phyloP scores from a whole-genome alignment of 1,284 basidiomycete genomes.

The Gomphus bonarii region DNA sequence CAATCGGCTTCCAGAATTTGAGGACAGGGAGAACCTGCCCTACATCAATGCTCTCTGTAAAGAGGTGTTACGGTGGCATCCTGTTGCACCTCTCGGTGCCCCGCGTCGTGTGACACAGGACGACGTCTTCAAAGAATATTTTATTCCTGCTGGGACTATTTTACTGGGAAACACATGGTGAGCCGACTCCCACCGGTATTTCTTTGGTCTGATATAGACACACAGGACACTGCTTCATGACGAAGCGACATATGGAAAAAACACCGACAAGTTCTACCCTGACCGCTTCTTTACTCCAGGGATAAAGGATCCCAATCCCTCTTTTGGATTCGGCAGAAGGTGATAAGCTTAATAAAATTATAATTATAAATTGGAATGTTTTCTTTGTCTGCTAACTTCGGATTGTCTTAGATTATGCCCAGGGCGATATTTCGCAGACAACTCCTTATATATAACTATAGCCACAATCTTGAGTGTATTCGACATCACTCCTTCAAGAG shows the following conservation, averaged over 20 bases:
- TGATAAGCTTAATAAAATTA: neutral
- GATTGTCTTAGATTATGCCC: conserved; percentile 13
- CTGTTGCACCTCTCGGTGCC: conserved; percentile 6
- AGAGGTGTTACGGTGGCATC: conserved; percentile 10
- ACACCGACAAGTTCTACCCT: neutral
- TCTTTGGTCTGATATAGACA: neutral
- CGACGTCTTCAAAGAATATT: conserved; percentile 12
- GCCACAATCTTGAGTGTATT: conserved; percentile 14
- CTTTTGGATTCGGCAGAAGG: conserved; percentile 4
- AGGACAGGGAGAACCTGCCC: conserved; percentile 1
- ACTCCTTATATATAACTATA: conserved; percentile 13
- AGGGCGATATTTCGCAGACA: conserved; percentile 13
- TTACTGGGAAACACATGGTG: conserved; percentile 12
- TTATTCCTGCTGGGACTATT: conserved; percentile 11
- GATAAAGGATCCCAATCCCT: neutral
- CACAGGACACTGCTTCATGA: neutral
- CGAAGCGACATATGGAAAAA: neutral
- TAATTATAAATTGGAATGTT: neutral
- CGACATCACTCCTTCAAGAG: conserved; percentile 10
- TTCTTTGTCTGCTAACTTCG: neutral
- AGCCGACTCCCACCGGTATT: neutral
- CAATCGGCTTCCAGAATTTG: neutral
- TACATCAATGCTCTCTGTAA: conserved; percentile 7
- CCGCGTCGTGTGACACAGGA: conserved; percentile 13
- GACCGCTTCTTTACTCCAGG: neutral